Evolutionary conservation across 148 eudicot genomes (phyloP).

Genomic region (Beta vulgaris): DNA sequence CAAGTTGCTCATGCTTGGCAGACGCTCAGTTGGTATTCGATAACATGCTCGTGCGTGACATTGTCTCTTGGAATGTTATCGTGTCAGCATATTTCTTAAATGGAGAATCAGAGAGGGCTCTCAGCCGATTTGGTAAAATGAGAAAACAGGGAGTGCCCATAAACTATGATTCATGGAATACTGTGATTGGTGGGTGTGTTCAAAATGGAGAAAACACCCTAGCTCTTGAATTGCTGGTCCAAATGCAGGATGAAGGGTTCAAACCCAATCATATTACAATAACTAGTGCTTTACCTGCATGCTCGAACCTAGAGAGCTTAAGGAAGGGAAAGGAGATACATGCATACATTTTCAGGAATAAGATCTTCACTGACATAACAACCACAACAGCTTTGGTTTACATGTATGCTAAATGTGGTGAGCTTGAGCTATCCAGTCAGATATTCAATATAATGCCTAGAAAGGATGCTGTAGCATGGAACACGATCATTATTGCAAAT

Average conservation of each 20-base stretch:
- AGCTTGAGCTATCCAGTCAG: constrained; percentile 46
- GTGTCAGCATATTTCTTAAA: constrained; percentile 58
- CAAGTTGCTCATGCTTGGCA: constrained; percentile 54
- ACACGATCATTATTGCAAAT: constrained; percentile 62
- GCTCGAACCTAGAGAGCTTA: constrained; percentile 59
- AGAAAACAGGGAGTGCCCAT: constrained; percentile 36
- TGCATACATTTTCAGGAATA: constrained; percentile 49
- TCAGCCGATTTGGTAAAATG: constrained; percentile 45
- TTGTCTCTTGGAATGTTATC: constrained; percentile 66
- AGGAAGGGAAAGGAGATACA: constrained; percentile 73
- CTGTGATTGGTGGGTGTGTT: constrained; percentile 66
- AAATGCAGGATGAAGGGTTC: constrained; percentile 58
- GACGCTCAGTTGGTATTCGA: constrained; percentile 61
- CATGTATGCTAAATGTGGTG: constrained; percentile 80
- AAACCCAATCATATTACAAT: constrained; percentile 66
- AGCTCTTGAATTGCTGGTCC: constrained; percentile 51
- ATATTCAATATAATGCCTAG: constrained; percentile 50
- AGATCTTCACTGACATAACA: constrained; percentile 46
- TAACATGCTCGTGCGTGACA: constrained; percentile 41
- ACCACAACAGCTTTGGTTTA: constrained; percentile 60
- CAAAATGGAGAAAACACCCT: constrained; percentile 47
- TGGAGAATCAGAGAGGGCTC: constrained; percentile 53
- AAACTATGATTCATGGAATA: constrained; percentile 69
- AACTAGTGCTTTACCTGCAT: constrained; percentile 60
- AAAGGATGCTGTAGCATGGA: constrained; percentile 72